Evolutionary conservation across 495 filamentous ascomycete genomes (phyloP).

Genomic region (Penicillium ucsense): DNA sequence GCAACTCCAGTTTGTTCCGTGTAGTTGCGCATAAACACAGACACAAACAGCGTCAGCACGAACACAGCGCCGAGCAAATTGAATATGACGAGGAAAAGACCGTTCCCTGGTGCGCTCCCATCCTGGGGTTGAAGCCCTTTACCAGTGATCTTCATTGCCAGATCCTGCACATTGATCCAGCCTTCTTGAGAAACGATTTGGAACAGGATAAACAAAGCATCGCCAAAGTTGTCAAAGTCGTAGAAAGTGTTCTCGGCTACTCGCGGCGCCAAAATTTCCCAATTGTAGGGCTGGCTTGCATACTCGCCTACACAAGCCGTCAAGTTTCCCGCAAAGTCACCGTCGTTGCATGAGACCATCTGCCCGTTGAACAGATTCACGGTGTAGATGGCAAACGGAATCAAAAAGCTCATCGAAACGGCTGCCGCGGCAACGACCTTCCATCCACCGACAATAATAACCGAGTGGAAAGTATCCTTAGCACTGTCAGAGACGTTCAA

Average conservation of each 20-base stretch:
- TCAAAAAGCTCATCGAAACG: slow-evolving; percentile 86
- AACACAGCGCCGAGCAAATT: slow-evolving; percentile 96
- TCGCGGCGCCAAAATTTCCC: slow-evolving; percentile 75
- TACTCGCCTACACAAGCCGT: slow-evolving; percentile 70
- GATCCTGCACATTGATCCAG: slow-evolving; percentile 86
- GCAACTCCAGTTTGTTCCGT: slow-evolving; percentile 98
- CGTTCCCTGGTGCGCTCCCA: slow-evolving; percentile 69
- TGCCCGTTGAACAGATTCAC: slow-evolving; percentile 86
- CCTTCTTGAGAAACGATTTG: slow-evolving; percentile 99
- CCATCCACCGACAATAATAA: slow-evolving; percentile 86
- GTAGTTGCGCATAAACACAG: slow-evolving; percentile 99
- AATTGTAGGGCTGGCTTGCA: slow-evolving; percentile 63
- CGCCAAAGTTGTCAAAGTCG: slow-evolving; percentile 89
- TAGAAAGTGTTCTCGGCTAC: slow-evolving; percentile 72
- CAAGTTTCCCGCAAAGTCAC: slow-evolving; percentile 44
- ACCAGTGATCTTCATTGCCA: slow-evolving; percentile 73
- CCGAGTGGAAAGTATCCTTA: slow-evolving; percentile 90
- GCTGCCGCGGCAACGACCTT: slow-evolving; percentile 82
- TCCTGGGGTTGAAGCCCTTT: slow-evolving; percentile 57
- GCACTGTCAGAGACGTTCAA: slow-evolving; percentile 96
- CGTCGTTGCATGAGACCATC: slow-evolving; percentile 75
- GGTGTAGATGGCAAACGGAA: slow-evolving; percentile 94
- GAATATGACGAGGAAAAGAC: slow-evolving; percentile 90
- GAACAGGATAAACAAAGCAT: slow-evolving; percentile 91
- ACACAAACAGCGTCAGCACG: slow-evolving; percentile 94